Conservation (phyloP, 2,329 filamentous ascomycete genomes). For the Phyllachora maydis region DNA sequence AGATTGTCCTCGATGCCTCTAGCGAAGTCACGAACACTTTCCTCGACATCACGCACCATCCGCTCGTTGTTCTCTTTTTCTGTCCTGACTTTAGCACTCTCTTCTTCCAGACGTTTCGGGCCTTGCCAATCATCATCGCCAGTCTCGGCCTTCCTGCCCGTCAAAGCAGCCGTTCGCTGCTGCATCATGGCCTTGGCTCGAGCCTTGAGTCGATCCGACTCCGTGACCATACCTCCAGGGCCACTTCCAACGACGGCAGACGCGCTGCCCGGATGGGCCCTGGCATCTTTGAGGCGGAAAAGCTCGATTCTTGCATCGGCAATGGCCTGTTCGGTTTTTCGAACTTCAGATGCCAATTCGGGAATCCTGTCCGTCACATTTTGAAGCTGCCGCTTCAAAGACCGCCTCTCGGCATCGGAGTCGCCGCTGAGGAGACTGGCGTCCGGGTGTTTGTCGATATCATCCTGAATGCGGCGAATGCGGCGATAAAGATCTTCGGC, state of each 20-base stretch:
- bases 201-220: conserved; percentile 85
- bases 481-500: conserved; percentile 87
- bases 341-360: conserved; percentile 77
- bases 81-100: conserved; percentile 58
- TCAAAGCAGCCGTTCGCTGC: conserved; percentile 79
- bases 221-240: conserved; percentile 74
- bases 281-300: conserved; percentile 84
- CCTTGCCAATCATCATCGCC: conserved; percentile 48
- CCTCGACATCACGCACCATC: conserved; percentile 93
- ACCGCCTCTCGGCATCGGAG: conserved; percentile 70
- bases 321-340: conserved; percentile 79
- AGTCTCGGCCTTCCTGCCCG: conserved; percentile 57
- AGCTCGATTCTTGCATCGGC: conserved; percentile 80
- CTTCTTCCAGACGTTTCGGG: conserved; percentile 71
- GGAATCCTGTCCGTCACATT: conserved; percentile 76
- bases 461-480: conserved; percentile 78
- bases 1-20: conserved; percentile 70
- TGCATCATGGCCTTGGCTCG: conserved; percentile 98
- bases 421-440: conserved; percentile 48
- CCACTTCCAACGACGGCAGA: conserved; percentile 77
- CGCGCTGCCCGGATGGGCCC: conserved; percentile 67
- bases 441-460: conserved; percentile 83
- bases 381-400: conserved; percentile 78
- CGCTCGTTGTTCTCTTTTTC: conserved; percentile 89
- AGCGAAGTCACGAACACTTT: conserved; percentile 79